Evolutionary conservation across 169 alveolate species (phyloP), one percentile per base, ranked within the genome.

Genomic region (Eimeria necatrix): DNA sequence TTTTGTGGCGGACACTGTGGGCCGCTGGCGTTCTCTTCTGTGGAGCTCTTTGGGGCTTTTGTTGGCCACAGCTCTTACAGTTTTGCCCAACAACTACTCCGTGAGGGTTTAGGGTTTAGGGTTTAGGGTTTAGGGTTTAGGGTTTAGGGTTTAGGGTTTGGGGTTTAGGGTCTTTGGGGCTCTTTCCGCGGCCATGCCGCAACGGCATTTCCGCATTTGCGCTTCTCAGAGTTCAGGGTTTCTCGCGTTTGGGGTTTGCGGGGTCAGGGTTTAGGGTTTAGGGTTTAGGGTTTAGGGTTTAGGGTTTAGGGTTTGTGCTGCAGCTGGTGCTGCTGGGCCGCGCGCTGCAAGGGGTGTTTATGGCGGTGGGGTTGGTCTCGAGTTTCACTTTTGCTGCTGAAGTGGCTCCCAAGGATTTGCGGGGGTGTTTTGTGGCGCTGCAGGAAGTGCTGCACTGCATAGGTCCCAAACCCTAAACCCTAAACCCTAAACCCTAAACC

Each of bases 401-500:
- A 56, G 14, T 56, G 8, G 64, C 64, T 14, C 64, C 64, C 14
- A 14, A 8, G 14, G 14, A 56, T 8, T 14, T 56, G 20, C 64
- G 64, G 20, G 64, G 64, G 14, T 56, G 20, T 9, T 56, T 56
- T 56, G 64, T 56, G 14, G 64, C 64, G 8, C 64, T 56, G 8
- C 64, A 56, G 14, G 64, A 56, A 56, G 64, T 56, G 20, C 14
- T 56, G 14, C 8, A 9, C 14, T 56, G 64, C 64, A 56, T 14
- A 14, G 64, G 64, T 56, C 14, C n/a, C n/a, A n/a, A n/a, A n/a
- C n/a, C n/a, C n/a, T n/a, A n/a, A n/a, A n/a, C n/a, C 61, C 12
- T 53, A 64, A 64, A 64, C 76, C 76, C 76, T 64, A 64, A 64
- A 64, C 76, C 76, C 76, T n/a, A 3, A 64, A 9, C 20, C 20